Conservation (phyloP, 768 basidiomycete species). For the Termitomyces sp. region DNA sequence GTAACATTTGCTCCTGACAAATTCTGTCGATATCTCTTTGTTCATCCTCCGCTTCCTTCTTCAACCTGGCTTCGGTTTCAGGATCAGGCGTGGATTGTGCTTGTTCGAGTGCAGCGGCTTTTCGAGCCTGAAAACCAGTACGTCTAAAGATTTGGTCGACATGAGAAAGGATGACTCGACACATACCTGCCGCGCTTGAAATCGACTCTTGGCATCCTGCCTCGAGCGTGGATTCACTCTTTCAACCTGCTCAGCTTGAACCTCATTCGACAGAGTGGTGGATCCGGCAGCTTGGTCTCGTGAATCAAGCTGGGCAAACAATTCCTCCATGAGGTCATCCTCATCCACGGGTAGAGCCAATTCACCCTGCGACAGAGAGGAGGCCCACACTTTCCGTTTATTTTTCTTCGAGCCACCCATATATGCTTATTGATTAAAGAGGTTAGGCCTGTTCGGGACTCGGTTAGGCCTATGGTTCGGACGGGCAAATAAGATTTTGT, state of each 20-base stretch:
- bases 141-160: neutral
- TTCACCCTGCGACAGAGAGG: slow-evolving; percentile 27
- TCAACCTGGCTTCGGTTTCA: slow-evolving; percentile 54
- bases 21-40: slow-evolving; percentile 58
- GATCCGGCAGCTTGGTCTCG: slow-evolving; percentile 49
- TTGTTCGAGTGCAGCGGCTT: slow-evolving; percentile 62
- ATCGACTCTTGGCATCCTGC: slow-evolving; percentile 59
- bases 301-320: slow-evolving; percentile 74
- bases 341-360: slow-evolving; percentile 43
- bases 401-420: slow-evolving; percentile 58
- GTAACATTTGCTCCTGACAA: slow-evolving; percentile 63
- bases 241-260: slow-evolving; percentile 35
- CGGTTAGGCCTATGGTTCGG: too few species aligned
- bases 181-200: slow-evolving; percentile 67
- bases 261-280: slow-evolving; percentile 45
- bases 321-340: slow-evolving; percentile 62
- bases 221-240: slow-evolving; percentile 34
- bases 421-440: neutral
- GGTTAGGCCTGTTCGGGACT: too few species aligned
- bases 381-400: slow-evolving; percentile 50
- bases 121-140: slow-evolving; percentile 53
- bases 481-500: too few species aligned
- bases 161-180: neutral
- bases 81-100: slow-evolving; percentile 50
- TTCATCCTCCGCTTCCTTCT: slow-evolving; percentile 67